A percentile compares a stretch with the other conserved stretches of the same genome.
Conservation (phyloP, 2,329 filamentous ascomycete species). For the Hymenoscyphus occultus region DNA sequence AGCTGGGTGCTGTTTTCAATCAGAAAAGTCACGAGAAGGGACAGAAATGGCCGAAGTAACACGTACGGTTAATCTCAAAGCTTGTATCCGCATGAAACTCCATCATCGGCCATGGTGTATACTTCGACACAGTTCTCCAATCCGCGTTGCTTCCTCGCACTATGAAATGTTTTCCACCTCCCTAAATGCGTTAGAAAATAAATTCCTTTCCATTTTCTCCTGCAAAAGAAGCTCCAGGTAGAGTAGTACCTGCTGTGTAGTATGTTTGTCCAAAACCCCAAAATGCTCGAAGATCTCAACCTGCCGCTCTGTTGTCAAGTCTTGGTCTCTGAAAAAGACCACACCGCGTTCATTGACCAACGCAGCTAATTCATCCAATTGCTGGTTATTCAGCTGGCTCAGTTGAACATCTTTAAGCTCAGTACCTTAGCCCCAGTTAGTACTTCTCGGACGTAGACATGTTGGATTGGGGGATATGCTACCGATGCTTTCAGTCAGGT, state of each 20-base stretch:
- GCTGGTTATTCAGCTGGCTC: conserved; percentile 24
- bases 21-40: neutral
- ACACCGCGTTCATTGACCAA: conserved; percentile 41
- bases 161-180: conserved; percentile 22
- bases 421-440: conserved; percentile 25
- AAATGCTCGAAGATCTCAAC: conserved; percentile 48
- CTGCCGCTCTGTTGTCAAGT: conserved; percentile 45
- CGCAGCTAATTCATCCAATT: conserved; percentile 33
- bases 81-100: conserved; percentile 51
- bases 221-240: neutral
- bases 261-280: conserved; percentile 45
- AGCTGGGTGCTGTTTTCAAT: conserved; percentile 41
- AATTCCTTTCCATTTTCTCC: neutral
- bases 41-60: neutral
- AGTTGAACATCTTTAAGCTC: conserved; percentile 30
- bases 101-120: conserved; percentile 43
- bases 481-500: conserved; percentile 45
- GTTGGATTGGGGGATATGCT: no score
- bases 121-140: conserved; percentile 44
- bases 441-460: neutral
- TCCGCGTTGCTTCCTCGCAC: conserved; percentile 39
- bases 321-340: conserved; percentile 52
- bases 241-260: conserved; percentile 40
- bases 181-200: conserved; percentile 11
- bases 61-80: conserved; percentile 47